Evolutionary conservation across 1,284 basidiomycete species (phyloP), one percentile per base, ranked within the genome.

Genomic region (Gastroboletus turbinatus): DNA sequence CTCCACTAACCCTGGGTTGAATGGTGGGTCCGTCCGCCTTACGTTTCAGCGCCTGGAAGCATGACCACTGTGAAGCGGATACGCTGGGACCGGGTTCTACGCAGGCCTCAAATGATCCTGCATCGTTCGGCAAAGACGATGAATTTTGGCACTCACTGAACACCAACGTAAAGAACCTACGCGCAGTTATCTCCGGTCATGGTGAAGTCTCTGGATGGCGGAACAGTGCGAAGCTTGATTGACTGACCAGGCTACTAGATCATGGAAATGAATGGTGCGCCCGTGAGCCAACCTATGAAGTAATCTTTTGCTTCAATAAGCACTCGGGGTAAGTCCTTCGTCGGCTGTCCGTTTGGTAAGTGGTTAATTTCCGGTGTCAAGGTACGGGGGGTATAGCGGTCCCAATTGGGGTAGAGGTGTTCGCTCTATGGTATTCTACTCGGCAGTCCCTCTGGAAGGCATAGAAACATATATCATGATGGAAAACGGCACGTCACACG

Each of bases 231-330:
- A 27, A 3, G 30, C n/a, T 38, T 52, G 38, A 63, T 39, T 56
- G 38, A 63, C 33, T 56, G 38, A 63, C 33, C 21, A n/a, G 27
- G 32, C n/a, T 21, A n/a, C 47, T 60, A 87, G 85, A 86, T 65
- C 87, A 88, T 60, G 86, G 86, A 2, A 79, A 88, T 55, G 86
- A 88, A 67, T 89, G 87, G 86, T 88, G 87, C 59, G 77, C 79
- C 19, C 80, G 84, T 30, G 86, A 88, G 61, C 78, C 78, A 1
- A 76, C 74, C 1, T 82, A 83, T 61, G 69, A 80, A 38, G 78
- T 85, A 13, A 80, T 87, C 1, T 88, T 88, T 69, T 89, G 87
- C 65, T 89, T 88, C 60, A 76, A 79, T 62, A 89, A 89, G 65
- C 87, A 88, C 66, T 84, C 85, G 2, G 85, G 86, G 84, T 87